Percentiles rank a stretch among this genome's conserved stretches.
phyloP scores from a whole-genome alignment of 2,329 filamentous ascomycete species.

The Nigrograna mackinnonii region DNA sequence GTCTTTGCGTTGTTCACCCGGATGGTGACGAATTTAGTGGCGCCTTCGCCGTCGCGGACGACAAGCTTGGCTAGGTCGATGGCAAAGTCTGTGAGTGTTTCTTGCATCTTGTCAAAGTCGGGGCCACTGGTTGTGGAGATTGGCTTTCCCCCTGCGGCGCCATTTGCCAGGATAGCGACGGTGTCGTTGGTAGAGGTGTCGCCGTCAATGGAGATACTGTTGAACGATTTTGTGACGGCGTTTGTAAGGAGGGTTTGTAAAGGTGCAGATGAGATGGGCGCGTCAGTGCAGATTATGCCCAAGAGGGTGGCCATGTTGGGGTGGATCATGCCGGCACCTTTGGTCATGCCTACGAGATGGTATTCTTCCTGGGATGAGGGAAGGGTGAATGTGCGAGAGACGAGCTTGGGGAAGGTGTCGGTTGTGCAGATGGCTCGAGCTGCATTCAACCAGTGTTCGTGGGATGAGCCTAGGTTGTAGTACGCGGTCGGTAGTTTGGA shows the following conservation, averaged over 20 bases:
- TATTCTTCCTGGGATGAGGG: constrained; percentile 82
- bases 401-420: constrained; percentile 95
- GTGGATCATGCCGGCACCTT: constrained; percentile 98
- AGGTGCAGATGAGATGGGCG: constrained; percentile 70
- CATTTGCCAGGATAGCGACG: constrained; percentile 91
- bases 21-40: constrained; percentile 97
- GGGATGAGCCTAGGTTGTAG: constrained; percentile 70
- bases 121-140: constrained; percentile 58
- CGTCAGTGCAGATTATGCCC: constrained; percentile 90
- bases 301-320: constrained; percentile 98
- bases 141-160: constrained; percentile 75
- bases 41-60: constrained; percentile 94
- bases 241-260: constrained; percentile 72
- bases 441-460: constrained; percentile 83
- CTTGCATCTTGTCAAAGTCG: constrained; percentile 73
- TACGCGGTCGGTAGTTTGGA: constrained; percentile 78
- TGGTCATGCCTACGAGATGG: constrained; percentile 90
- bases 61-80: constrained; percentile 88
- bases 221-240: constrained; percentile 85
- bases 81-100: constrained; percentile 75
- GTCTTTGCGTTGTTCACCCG: constrained; percentile 74
- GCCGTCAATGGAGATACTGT: constrained; percentile 94
- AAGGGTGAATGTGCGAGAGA: constrained; percentile 81
- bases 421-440: constrained; percentile 96
- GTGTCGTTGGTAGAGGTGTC: constrained; percentile 99